These are phyloP conservation scores for Cyclotella atomus DNA, from an alignment of 108 stramenopile species.

Conservation along the genomic window DNA sequence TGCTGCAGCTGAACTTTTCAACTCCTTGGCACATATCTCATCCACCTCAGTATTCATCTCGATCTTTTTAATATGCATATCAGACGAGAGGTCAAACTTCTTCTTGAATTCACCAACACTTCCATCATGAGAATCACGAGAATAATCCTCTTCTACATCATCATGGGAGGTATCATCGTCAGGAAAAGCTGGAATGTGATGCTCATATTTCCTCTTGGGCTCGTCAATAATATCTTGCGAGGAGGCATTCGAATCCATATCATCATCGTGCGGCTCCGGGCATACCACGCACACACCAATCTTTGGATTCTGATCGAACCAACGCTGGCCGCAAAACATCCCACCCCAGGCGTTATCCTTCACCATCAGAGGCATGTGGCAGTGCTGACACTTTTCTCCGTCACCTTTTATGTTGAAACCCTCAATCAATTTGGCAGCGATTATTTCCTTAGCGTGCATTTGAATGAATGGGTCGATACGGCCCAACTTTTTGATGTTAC, in stretches of 20 bases:
- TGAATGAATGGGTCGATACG: constrained; percentile 8
- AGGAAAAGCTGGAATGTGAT: neutral
- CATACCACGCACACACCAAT: constrained; percentile 16
- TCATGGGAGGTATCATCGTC: neutral
- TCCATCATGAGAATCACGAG: neutral
- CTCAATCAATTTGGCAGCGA: constrained; percentile 9
- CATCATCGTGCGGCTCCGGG: neutral
- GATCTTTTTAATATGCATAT: neutral
- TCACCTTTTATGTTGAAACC: constrained; percentile 11
- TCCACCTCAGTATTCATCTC: neutral
- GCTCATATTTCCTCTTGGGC: neutral
- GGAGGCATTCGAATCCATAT: neutral
- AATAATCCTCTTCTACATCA: neutral
- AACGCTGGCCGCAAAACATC: neutral
- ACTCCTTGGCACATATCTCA: neutral
- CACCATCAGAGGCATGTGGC: constrained; percentile 24
- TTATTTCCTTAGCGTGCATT: constrained; percentile 11
- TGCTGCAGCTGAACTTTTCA: neutral
- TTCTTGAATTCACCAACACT: constrained; percentile 2
- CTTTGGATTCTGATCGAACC: neutral
- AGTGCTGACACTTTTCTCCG: neutral
- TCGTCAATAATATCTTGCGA: neutral
- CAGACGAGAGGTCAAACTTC: neutral
- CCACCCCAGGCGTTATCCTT: constrained; percentile 8
- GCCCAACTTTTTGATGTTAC: neutral